phyloP scores from a whole-genome alignment of 768 basidiomycete species.

The Tulasnella sp. region DNA sequence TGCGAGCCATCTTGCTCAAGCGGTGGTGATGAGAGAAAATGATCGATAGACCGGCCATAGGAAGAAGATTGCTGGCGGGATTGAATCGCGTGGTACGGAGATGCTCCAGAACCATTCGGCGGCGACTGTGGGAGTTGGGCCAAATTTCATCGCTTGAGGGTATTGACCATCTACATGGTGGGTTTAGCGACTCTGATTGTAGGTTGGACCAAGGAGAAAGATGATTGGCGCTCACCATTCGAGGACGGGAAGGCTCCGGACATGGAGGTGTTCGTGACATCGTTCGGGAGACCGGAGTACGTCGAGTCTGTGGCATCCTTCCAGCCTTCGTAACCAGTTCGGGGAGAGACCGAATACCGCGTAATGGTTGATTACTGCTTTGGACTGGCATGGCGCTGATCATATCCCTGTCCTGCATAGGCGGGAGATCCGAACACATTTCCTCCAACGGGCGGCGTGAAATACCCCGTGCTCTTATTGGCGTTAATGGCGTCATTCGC shows the following conservation, averaged over 20 bases:
- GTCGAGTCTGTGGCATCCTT: neutral
- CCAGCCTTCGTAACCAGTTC: conserved; percentile 4
- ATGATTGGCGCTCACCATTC: neutral
- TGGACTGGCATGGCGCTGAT: neutral
- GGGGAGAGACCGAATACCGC: conserved; percentile 4
- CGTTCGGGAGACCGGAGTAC: neutral
- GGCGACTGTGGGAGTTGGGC: neutral
- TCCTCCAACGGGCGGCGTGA: neutral
- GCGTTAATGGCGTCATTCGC: neutral
- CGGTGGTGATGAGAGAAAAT: neutral
- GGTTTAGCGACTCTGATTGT: neutral
- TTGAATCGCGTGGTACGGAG: neutral
- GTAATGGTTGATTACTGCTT: neutral
- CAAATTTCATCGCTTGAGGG: neutral
- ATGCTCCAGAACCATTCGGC: neutral
- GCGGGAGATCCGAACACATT: neutral
- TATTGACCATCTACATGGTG: neutral
- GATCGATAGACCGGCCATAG: neutral
- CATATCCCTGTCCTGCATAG: neutral
- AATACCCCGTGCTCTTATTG: neutral
- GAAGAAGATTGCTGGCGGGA: neutral
- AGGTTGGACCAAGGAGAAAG: neutral
- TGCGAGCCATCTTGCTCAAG: neutral
- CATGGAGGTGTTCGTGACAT: neutral
- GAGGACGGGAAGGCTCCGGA: neutral